Evolutionary conservation across 202 grass and related monocot genomes (phyloP).

Genomic region (Zizania palustris): DNA sequence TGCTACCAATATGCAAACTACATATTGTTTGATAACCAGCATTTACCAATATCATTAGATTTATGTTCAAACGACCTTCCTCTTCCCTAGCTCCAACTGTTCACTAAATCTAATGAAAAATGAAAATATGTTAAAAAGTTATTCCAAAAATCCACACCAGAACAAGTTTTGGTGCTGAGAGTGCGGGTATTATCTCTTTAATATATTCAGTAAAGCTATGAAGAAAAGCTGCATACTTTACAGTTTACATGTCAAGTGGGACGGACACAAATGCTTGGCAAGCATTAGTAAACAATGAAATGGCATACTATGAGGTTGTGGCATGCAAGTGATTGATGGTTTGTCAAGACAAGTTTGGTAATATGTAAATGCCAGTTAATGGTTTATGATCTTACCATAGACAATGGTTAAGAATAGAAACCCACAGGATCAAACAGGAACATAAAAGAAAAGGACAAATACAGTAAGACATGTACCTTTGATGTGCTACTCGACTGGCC

Average conservation of each 20-base stretch:
- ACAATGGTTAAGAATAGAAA: neutral
- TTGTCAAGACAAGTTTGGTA: conserved; percentile 13
- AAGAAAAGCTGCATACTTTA: conserved; percentile 15
- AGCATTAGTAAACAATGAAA: conserved; percentile 4
- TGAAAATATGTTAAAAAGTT: conserved; percentile 23
- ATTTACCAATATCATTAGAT: conserved; percentile 21
- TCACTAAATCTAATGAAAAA: conserved; percentile 21
- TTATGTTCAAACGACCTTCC: neutral
- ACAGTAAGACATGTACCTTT: conserved; percentile 36
- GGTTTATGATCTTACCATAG: conserved; percentile 8
- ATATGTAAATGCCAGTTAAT: conserved; percentile 7
- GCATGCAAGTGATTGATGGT: neutral
- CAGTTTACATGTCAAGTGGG: conserved; percentile 2
- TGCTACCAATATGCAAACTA: neutral
- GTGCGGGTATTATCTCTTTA: neutral
- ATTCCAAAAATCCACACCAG: conserved; percentile 5
- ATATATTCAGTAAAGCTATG: neutral
- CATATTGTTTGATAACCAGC: neutral
- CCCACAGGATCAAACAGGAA: conserved; percentile 9
- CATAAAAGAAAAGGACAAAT: neutral
- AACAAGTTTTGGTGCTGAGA: conserved; percentile 2
- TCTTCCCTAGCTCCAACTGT: neutral
- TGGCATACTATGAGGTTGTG: neutral
- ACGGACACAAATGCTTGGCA: neutral
- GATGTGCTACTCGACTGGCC: conserved; percentile 32